phyloP scores from a whole-genome alignment of 2,329 filamentous ascomycete genomes.

The Trichoderma citrinoviride region DNA sequence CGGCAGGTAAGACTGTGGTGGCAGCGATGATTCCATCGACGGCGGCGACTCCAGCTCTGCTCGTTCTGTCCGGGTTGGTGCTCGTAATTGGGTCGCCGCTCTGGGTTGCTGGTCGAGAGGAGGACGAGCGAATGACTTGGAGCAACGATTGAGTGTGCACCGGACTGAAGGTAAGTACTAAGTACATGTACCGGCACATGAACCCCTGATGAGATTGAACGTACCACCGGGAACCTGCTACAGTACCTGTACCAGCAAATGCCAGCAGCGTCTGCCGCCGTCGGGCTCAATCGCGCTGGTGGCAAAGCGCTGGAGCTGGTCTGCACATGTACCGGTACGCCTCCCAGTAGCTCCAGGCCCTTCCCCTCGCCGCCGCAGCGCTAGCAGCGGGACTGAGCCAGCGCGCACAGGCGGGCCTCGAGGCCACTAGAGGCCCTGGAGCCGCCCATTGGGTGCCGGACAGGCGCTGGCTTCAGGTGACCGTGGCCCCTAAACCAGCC shows the following conservation, averaged over 20 bases:
- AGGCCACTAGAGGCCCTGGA: background rate
- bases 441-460: slow-evolving; percentile 12
- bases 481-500: slow-evolving; percentile 8
- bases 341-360: background rate
- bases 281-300: too few relatives aligned
- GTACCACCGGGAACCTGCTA: too few relatives aligned
- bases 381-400: background rate
- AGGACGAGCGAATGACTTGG: too few relatives aligned
- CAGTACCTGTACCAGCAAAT: too few relatives aligned
- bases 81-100: background rate
- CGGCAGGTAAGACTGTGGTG: too few relatives aligned
- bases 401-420: background rate
- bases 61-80: background rate
- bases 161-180: too few relatives aligned
- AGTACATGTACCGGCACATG: too few relatives aligned
- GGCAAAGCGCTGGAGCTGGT: too few relatives aligned
- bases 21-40: background rate
- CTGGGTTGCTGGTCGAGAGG: background rate
- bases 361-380: background rate
- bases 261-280: too few relatives aligned
- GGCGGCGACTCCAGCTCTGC: background rate
- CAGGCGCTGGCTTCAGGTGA: slow-evolving; percentile 19
- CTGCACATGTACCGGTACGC: too few relatives aligned
- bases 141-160: too few relatives aligned
- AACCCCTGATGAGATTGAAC: too few relatives aligned